Conservation (phyloP, 148 eudicot genomes). For the Euryodendron excelsum region DNA sequence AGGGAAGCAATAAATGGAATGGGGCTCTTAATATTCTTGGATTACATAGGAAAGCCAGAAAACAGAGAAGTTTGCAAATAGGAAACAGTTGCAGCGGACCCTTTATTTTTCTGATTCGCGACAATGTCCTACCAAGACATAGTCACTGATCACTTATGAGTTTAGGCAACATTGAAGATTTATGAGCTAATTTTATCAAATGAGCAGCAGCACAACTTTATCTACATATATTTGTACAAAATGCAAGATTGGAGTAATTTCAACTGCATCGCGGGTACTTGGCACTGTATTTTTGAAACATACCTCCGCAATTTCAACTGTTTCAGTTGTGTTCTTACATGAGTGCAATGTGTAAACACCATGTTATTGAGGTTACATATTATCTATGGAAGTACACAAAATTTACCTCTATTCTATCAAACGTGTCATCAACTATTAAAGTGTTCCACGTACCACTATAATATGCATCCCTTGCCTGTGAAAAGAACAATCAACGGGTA, state of each 20-base stretch:
- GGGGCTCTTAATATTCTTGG: neutral
- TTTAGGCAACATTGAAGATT: neutral
- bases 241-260: conserved; percentile 7
- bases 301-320: conserved; percentile 86
- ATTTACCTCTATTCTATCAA: conserved; percentile 88
- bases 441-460: conserved; percentile 88
- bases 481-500: conserved; percentile 3
- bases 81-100: conserved; percentile 8
- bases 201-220: conserved; percentile 9
- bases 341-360: conserved; percentile 9
- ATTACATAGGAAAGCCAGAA: neutral
- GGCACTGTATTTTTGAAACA: conserved; percentile 82
- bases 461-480: conserved; percentile 83
- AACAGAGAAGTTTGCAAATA: neutral
- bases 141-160: neutral
- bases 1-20: neutral
- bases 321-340: conserved; percentile 5
- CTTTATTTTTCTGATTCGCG: neutral
- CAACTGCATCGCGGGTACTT: conserved; percentile 97
- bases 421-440: conserved; percentile 93
- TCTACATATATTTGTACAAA: conserved; percentile 1
- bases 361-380: neutral
- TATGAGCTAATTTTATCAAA: neutral
- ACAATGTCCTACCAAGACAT: neutral
- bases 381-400: neutral